phyloP scores from a whole-genome alignment of 1,139 yeast species.

The Trichomonascaceae sp. region DNA sequence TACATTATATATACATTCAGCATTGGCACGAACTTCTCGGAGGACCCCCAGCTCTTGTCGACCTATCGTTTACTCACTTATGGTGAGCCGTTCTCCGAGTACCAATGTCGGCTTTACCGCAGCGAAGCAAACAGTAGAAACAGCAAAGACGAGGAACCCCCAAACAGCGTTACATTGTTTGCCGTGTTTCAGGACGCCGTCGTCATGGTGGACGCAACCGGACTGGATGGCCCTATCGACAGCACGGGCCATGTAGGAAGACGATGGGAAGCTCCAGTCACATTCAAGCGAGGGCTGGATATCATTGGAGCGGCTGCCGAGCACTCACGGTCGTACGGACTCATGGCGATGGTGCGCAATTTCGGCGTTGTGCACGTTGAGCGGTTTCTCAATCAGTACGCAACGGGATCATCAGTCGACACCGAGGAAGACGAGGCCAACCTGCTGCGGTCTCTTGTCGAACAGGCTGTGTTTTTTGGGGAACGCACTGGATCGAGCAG shows the following conservation, averaged over 20 bases:
- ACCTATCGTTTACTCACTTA: conserved; percentile 41
- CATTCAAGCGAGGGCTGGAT: conserved; percentile 39
- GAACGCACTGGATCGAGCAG: conserved; percentile 26
- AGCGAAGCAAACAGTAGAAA: too few relatives aligned
- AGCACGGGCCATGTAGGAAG: too few relatives aligned
- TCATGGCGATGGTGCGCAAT: conserved; percentile 43
- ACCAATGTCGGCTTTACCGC: too few relatives aligned
- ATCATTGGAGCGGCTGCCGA: conserved; percentile 54
- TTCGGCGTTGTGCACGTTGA: conserved; percentile 57
- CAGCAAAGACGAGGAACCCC: conserved; percentile 49
- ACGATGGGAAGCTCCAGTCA: conserved; percentile 69
- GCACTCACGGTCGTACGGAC: conserved; percentile 29
- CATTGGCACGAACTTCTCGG: conserved; percentile 22
- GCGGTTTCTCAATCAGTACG: conserved; percentile 25
- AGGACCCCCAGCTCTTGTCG: conserved; percentile 45
- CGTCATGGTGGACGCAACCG: conserved; percentile 47
- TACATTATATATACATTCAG: conserved; percentile 43
- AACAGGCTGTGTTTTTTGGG: conserved; percentile 63
- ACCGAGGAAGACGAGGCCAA: conserved; percentile 17
- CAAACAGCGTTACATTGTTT: conserved; percentile 48
- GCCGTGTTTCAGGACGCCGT: conserved; percentile 48
- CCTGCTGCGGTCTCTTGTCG: conserved; percentile 56
- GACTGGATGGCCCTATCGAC: neutral
- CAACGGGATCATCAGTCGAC: conserved; percentile 2
- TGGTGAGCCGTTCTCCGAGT: too few relatives aligned